Evolutionary conservation across 2,329 filamentous ascomycete genomes (phyloP).

Genomic region (Fusarium pilosicola): DNA sequence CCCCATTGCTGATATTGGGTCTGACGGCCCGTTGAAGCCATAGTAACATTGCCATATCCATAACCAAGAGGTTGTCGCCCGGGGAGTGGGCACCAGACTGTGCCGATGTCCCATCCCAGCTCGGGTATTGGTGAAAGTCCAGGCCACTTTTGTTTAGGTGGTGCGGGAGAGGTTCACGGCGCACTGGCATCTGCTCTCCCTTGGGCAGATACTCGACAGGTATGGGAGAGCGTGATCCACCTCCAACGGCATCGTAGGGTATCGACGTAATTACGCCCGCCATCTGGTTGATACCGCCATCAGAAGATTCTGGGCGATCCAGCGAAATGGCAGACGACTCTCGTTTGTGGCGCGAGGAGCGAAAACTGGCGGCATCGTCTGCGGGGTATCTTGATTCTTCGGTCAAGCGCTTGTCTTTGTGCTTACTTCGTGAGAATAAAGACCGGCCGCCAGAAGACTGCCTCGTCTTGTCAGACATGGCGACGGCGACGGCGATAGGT

Average conservation of each 20-base stretch:
- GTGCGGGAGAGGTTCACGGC: slow-evolving; percentile 81
- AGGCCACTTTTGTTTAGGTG: slow-evolving; percentile 80
- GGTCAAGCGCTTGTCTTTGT: slow-evolving; percentile 73
- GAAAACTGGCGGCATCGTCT: slow-evolving; percentile 70
- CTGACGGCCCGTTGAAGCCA: slow-evolving; percentile 76
- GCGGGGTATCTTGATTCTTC: slow-evolving; percentile 68
- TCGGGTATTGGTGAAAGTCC: slow-evolving; percentile 92
- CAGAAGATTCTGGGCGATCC: slow-evolving; percentile 72
- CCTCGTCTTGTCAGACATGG: slow-evolving; percentile 79
- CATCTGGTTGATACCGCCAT: slow-evolving; percentile 75
- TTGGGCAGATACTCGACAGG: slow-evolving; percentile 78
- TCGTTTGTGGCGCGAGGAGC: slow-evolving; percentile 78
- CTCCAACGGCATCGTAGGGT: slow-evolving; percentile 78
- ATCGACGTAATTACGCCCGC: slow-evolving; percentile 89
- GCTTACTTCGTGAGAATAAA: slow-evolving; percentile 90
- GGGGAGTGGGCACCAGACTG: slow-evolving; percentile 64
- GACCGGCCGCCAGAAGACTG: slow-evolving; percentile 80
- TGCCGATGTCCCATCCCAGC: slow-evolving; percentile 67
- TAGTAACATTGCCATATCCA: slow-evolving; percentile 69
- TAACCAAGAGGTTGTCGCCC: slow-evolving; percentile 66
- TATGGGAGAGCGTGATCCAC: slow-evolving; percentile 75
- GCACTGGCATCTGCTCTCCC: slow-evolving; percentile 68
- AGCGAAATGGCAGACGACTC: slow-evolving; percentile 77
- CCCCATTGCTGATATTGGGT: slow-evolving; percentile 83
- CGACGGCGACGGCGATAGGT: slow-evolving; percentile 28